phyloP scores from a whole-genome alignment of 257 asterid genomes.

The Lantana camara region DNA sequence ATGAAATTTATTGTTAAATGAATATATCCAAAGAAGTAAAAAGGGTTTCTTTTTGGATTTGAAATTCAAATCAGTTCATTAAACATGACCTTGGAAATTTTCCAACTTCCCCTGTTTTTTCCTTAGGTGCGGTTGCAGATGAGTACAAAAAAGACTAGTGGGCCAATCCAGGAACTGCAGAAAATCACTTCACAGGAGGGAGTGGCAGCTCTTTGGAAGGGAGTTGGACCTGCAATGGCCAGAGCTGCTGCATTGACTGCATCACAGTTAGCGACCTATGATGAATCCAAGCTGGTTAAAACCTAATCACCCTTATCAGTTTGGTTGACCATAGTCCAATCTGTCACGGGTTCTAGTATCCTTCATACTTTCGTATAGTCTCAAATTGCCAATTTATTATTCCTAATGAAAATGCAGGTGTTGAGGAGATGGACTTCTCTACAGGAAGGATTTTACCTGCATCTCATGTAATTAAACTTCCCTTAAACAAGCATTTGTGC shows the following conservation, averaged over 20 bases:
- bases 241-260: slow-evolving; percentile 95
- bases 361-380: slow-evolving; percentile 19
- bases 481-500: slow-evolving; percentile 14
- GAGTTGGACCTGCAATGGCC: slow-evolving; percentile 93
- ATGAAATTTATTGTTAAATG: no score
- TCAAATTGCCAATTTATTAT: not conserved
- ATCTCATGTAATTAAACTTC: slow-evolving; percentile 61
- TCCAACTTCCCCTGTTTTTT: slow-evolving; percentile 35
- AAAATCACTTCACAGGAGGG: slow-evolving; percentile 86
- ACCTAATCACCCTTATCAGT: slow-evolving; percentile 31
- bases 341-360: slow-evolving; percentile 8
- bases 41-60: no score
- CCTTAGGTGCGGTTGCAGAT: slow-evolving; percentile 83
- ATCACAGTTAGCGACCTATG: slow-evolving; percentile 87
- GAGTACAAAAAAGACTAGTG: slow-evolving; percentile 48
- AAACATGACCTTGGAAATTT: slow-evolving; percentile 7
- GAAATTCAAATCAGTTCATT: no score
- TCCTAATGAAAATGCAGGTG: slow-evolving; percentile 50
- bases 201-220: slow-evolving; percentile 86
- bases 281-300: slow-evolving; percentile 85
- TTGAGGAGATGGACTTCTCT: slow-evolving; percentile 78
- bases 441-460: slow-evolving; percentile 88
- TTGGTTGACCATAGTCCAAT: slow-evolving; percentile 7
- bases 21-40: no score
- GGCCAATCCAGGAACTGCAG: slow-evolving; percentile 60